Percentiles rank a stretch among this genome's conserved stretches.
These are phyloP conservation scores for Penicillium palitans DNA, from an alignment of 2,329 filamentous ascomycete genomes.

Conservation along the genomic window DNA sequence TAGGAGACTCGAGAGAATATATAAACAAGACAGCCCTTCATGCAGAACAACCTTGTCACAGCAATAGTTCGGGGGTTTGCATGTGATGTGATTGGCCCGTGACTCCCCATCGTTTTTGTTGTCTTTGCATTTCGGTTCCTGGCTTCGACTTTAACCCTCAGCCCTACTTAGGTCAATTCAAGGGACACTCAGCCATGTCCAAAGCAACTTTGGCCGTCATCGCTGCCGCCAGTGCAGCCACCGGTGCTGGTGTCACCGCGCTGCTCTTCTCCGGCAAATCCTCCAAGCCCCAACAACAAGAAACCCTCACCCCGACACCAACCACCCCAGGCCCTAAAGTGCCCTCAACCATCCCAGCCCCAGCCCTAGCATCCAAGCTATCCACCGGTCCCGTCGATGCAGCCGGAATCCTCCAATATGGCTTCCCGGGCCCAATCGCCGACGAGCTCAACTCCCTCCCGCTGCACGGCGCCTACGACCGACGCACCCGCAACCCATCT, in stretches of 20 bases:
- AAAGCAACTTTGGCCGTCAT: constrained; percentile 75
- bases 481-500: constrained; percentile 82
- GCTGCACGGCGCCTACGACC: constrained; percentile 85
- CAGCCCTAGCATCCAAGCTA: constrained; percentile 19
- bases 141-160: constrained; percentile 1
- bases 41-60: not conserved
- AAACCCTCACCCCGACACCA: constrained; percentile 33
- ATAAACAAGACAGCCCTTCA: not conserved
- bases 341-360: constrained; percentile 31
- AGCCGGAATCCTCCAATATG: constrained; percentile 75
- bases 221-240: constrained; percentile 72
- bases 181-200: constrained; percentile 61
- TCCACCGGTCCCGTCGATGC: constrained; percentile 63
- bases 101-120: constrained; percentile 15
- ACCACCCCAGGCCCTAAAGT: constrained; percentile 30
- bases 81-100: constrained; percentile 30
- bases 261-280: constrained; percentile 63
- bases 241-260: constrained; percentile 71
- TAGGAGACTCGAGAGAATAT: not conserved
- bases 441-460: constrained; percentile 77
- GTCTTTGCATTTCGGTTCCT: constrained; percentile 9
- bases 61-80: not conserved
- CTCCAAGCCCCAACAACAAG: constrained; percentile 27
- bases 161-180: not conserved
- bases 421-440: constrained; percentile 86